A percentile compares a stretch with the other conserved stretches of the same genome.
These are phyloP conservation scores for Trichoderma gracile DNA, from an alignment of 2,329 filamentous ascomycete species.

Conservation along the genomic window DNA sequence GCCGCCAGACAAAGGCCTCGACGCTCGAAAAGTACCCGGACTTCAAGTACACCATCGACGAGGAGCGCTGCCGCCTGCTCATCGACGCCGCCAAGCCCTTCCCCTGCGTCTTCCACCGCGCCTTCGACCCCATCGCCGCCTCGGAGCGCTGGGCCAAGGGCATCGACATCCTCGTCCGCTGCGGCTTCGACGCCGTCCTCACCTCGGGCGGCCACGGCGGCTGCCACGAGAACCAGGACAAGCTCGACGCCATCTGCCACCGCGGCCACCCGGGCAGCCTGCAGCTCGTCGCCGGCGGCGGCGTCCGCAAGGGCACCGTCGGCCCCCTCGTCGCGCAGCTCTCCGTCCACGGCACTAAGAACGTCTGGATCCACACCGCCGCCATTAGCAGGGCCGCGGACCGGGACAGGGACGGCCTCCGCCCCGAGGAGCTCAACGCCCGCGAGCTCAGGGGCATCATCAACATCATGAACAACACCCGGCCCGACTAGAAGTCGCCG, in stretches of 20 bases:
- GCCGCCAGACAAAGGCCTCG: constrained; percentile 9
- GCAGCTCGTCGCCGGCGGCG: constrained; percentile 56
- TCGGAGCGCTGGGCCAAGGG: constrained; percentile 27
- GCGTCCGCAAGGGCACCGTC: constrained; percentile 48
- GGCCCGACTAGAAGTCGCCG: constrained; percentile 35
- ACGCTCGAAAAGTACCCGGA: constrained; percentile 21
- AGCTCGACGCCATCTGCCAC: constrained; percentile 41
- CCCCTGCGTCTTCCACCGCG: constrained; percentile 56
- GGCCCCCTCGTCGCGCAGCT: constrained; percentile 34
- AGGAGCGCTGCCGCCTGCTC: constrained; percentile 43
- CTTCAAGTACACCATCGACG: constrained; percentile 41
- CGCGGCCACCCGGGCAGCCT: constrained; percentile 36
- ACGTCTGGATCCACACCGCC: constrained; percentile 52
- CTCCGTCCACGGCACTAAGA: constrained; percentile 27
- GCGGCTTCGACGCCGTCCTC: constrained; percentile 54
- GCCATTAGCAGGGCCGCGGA: constrained; percentile 28
- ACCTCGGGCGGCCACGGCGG: constrained; percentile 53
- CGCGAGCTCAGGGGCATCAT: constrained; percentile 32
- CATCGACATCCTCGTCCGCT: constrained; percentile 41
- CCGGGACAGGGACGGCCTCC: constrained; percentile 20
- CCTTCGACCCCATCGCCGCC: constrained; percentile 52
- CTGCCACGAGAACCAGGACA: constrained; percentile 43
- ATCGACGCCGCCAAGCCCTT: constrained; percentile 46
- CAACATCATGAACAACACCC: constrained; percentile 29
- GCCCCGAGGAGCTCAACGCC: constrained; percentile 32